Evolutionary conservation across 1,139 yeast species (phyloP).

Genomic region (Hansenula lynferdii): DNA sequence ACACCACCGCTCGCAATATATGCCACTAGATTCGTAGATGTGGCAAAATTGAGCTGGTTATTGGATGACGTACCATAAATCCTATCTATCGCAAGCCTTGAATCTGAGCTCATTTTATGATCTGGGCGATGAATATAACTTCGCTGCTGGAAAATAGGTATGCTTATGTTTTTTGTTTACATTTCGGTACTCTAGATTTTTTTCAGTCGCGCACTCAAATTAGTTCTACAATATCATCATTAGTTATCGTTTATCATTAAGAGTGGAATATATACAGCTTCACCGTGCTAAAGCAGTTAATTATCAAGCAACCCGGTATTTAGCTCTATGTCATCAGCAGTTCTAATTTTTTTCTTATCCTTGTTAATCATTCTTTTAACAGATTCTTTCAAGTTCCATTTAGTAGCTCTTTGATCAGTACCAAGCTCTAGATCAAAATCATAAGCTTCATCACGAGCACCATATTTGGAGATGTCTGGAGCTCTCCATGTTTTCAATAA

Average conservation of each 20-base stretch:
- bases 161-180: constrained; percentile 1
- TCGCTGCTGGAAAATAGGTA: neutral
- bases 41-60: constrained; percentile 33
- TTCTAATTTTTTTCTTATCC: neutral
- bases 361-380: constrained; percentile 9
- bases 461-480: constrained; percentile 24
- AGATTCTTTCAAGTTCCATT: constrained; percentile 12
- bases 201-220: neutral
- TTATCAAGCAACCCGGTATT: constrained; percentile 10
- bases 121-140: neutral
- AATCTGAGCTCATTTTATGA: neutral
- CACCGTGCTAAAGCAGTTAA: neutral
- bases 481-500: constrained; percentile 60
- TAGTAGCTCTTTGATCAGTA: constrained; percentile 5
- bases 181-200: neutral
- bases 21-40: constrained; percentile 41
- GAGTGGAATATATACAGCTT: neutral
- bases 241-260: neutral
- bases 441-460: constrained; percentile 1
- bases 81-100: constrained; percentile 21
- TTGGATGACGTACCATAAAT: constrained; percentile 39
- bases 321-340: constrained; percentile 15
- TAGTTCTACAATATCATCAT: neutral
- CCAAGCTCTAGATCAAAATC: constrained; percentile 14
- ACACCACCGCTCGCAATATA: constrained; percentile 70